Conservation (phyloP, 1,284 basidiomycete genomes). For the Neonothopanus nambi region DNA sequence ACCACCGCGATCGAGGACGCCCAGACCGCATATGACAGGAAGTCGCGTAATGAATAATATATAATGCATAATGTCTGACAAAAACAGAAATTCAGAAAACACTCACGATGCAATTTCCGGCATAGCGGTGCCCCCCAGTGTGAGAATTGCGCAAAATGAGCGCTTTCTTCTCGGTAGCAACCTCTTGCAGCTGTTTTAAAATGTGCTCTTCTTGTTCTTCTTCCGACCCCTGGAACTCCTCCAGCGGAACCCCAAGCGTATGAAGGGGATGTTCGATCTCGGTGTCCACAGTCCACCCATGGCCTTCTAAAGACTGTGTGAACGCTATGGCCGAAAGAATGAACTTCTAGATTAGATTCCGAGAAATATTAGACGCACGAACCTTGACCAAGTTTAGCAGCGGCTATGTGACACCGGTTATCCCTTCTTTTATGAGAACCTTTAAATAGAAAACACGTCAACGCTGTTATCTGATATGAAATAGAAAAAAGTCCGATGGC, state of each 20-base stretch:
- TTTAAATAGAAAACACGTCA: slow-evolving; percentile 33
- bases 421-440: slow-evolving; percentile 92
- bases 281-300: slow-evolving; percentile 77
- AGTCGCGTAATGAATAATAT: slow-evolving; percentile 1
- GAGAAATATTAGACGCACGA: slow-evolving; percentile 20
- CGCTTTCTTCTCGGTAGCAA: slow-evolving; percentile 39
- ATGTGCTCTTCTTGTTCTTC: slow-evolving; percentile 38
- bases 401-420: slow-evolving; percentile 86
- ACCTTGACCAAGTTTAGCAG: slow-evolving; percentile 80
- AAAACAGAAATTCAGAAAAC: not conserved
- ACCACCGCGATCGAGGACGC: too few species aligned
- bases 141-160: slow-evolving; percentile 86
- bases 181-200: slow-evolving; percentile 21
- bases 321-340: slow-evolving; percentile 47
- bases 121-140: slow-evolving; percentile 88
- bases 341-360: slow-evolving; percentile 9
- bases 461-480: slow-evolving; percentile 14
- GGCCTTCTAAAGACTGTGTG: slow-evolving; percentile 54
- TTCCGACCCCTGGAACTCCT: slow-evolving; percentile 47
- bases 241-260: slow-evolving; percentile 53
- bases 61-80: not conserved
- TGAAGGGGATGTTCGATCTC: slow-evolving; percentile 69
- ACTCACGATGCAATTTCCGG: slow-evolving; percentile 88
- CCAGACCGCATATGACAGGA: too few species aligned
- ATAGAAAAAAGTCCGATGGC: not conserved